Percentiles rank a stretch among this genome's conserved stretches.
These are phyloP conservation scores for Durotheca rogersii DNA, from an alignment of 495 filamentous ascomycete genomes.

Conservation along the genomic window DNA sequence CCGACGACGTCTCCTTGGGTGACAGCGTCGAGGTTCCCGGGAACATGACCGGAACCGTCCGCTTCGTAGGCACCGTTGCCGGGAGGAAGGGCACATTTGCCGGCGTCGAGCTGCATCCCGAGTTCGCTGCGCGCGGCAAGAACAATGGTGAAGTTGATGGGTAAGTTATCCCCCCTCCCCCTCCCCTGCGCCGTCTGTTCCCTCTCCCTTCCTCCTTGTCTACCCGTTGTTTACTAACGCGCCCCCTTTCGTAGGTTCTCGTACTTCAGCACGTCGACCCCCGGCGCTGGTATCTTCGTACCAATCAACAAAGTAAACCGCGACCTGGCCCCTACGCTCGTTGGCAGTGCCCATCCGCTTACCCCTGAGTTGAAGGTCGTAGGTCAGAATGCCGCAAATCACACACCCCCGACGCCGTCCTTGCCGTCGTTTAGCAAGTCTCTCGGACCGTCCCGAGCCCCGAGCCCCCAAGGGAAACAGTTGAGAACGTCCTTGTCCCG, in stretches of 20 bases:
- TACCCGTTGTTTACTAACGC: slow-evolving; percentile 10
- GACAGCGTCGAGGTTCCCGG: slow-evolving; percentile 93
- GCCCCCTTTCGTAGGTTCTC: slow-evolving; percentile 52
- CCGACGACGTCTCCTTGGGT: slow-evolving; percentile 65
- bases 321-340: slow-evolving; percentile 58
- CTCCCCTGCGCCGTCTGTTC: too few species aligned
- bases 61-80: slow-evolving; percentile 81
- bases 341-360: slow-evolving; percentile 55
- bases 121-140: slow-evolving; percentile 82
- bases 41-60: slow-evolving; percentile 86
- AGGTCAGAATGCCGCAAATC: slow-evolving; percentile 52
- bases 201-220: slow-evolving; percentile 3
- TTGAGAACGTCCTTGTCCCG: slow-evolving; percentile 77
- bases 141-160: slow-evolving; percentile 97
- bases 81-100: slow-evolving; percentile 92
- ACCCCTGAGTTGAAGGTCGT: slow-evolving; percentile 63
- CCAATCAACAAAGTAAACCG: slow-evolving; percentile 77
- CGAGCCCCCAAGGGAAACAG: slow-evolving; percentile 69
- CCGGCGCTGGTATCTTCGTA: slow-evolving; percentile 90
- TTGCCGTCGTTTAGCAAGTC: slow-evolving; percentile 79
- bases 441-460: slow-evolving; percentile 72
- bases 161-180: slow-evolving; percentile 48
- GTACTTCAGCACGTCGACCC: slow-evolving; percentile 79
- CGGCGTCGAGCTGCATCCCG: slow-evolving; percentile 85
- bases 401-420: slow-evolving; percentile 65